Percentiles rank a stretch among this genome's conserved stretches.
phyloP scores from a whole-genome alignment of 2,329 filamentous ascomycete species.

The Claviceps fusiformis region DNA sequence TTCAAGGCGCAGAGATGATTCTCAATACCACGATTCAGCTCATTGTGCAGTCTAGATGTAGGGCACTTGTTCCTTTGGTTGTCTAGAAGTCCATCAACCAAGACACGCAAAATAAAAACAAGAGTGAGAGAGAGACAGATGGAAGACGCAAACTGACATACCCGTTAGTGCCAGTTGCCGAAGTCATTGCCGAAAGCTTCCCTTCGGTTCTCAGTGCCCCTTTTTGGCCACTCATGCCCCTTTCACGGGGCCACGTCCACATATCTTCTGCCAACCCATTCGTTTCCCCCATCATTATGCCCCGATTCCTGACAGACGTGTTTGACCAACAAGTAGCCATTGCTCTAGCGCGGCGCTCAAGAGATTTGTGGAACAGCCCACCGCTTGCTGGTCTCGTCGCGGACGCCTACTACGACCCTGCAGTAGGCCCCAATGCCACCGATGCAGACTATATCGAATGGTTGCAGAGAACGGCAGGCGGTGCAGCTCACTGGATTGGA shows the following conservation, averaged over 20 bases:
- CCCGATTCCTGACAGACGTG: constrained; percentile 9
- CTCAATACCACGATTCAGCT: constrained; percentile 12
- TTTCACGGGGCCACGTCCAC: constrained; percentile 13
- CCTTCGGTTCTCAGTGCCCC: constrained; percentile 7
- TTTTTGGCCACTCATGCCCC: constrained; percentile 13
- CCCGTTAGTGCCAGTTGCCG: constrained; percentile 9
- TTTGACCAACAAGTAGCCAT: constrained; percentile 12
- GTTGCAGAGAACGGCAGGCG: constrained; percentile 3
- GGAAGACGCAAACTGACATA: no score
- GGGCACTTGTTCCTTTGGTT: no score
- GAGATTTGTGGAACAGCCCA: constrained; percentile 8
- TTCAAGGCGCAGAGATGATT: constrained; percentile 8
- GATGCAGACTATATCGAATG: constrained; percentile 11
- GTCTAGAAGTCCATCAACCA: no score
- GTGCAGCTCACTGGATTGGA: constrained; percentile 14
- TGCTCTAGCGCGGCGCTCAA: constrained; percentile 5
- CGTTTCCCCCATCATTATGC: constrained; percentile 9
- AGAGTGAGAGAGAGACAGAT: not conserved
- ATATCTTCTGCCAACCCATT: constrained; percentile 11
- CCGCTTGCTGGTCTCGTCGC: constrained; percentile 9
- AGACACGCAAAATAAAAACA: not conserved
- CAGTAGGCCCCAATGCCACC: constrained; percentile 9
- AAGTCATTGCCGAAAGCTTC: constrained; percentile 9
- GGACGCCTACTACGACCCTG: constrained; percentile 10
- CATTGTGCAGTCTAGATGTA: constrained; percentile 6